A percentile compares a stretch with the other conserved stretches of the same genome.
phyloP scores from a whole-genome alignment of 371 early-diverging fungal species.

The Umbelopsis sp. region DNA sequence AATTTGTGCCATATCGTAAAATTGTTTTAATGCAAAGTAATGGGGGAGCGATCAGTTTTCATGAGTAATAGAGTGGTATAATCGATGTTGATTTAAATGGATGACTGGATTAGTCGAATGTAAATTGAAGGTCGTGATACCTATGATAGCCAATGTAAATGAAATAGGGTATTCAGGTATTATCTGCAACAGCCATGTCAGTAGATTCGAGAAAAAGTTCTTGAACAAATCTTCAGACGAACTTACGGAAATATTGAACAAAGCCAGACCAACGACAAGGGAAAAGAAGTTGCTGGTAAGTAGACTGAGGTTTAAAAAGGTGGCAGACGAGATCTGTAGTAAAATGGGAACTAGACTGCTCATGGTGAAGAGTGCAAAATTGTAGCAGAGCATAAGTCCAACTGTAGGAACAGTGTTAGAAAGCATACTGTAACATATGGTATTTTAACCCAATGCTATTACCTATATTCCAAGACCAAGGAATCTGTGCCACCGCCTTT shows the following conservation, averaged over 20 bases:
- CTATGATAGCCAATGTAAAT: conserved; percentile 37
- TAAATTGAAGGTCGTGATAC: conserved; percentile 36
- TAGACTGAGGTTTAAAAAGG: conserved; percentile 47
- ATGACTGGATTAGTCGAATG: neutral
- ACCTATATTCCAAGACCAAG: conserved; percentile 15
- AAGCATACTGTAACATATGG: neutral
- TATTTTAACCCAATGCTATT: neutral
- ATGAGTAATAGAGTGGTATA: conserved; percentile 11
- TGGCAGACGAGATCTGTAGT: conserved; percentile 42
- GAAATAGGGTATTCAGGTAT: conserved; percentile 45
- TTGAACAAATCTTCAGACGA: too few relatives aligned
- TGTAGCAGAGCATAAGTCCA: conserved; percentile 31
- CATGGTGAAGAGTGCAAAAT: conserved; percentile 42
- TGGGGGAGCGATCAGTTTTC: neutral
- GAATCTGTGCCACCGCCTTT: neutral
- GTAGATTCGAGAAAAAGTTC: too few relatives aligned
- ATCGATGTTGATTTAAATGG: neutral
- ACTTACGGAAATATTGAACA: conserved; percentile 39
- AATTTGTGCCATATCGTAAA: neutral
- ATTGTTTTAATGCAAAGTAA: too few relatives aligned
- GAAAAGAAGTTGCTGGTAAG: conserved; percentile 52
- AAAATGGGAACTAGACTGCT: conserved; percentile 46
- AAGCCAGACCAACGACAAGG: conserved; percentile 37
- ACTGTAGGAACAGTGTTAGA: conserved; percentile 20
- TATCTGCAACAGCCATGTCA: conserved; percentile 25